These are phyloP conservation scores for Debaryomyces robertsiae DNA, from an alignment of 1,139 yeast species.

Conservation along the genomic window DNA sequence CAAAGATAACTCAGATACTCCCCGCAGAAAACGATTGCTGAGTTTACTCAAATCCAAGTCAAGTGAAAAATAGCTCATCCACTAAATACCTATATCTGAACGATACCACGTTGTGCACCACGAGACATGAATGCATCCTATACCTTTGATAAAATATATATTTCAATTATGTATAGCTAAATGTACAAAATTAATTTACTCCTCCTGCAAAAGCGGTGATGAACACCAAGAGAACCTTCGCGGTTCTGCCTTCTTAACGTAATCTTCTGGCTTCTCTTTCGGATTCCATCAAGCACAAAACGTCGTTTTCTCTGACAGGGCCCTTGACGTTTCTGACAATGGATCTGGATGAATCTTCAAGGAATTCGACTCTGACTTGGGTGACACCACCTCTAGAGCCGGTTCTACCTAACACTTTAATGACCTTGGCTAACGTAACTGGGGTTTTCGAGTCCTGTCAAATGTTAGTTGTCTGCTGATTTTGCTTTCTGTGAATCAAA, in stretches of 20 bases:
- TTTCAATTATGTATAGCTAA: conserved; percentile 11
- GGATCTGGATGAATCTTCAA: conserved; percentile 97
- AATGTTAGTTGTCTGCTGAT: conserved; percentile 8
- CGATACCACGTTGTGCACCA: background rate
- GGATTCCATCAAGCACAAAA: conserved; percentile 98
- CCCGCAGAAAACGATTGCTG: conserved; percentile 7
- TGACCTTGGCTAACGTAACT: conserved; percentile 98
- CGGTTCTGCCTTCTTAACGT: conserved; percentile 32
- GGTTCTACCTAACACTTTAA: conserved; percentile 99
- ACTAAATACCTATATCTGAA: background rate
- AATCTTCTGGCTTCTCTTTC: conserved; percentile 97
- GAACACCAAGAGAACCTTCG: too few species aligned
- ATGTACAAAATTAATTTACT: conserved; percentile 11
- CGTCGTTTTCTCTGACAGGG: conserved; percentile 99
- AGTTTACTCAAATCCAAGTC: conserved; percentile 1
- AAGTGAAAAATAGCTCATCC: background rate
- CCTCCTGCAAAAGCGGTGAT: background rate
- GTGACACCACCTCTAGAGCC: conserved; percentile 99
- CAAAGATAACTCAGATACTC: conserved; percentile 2
- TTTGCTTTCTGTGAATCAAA: background rate
- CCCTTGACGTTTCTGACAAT: conserved; percentile 99
- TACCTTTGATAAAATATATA: conserved; percentile 7
- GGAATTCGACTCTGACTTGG: conserved; percentile 99
- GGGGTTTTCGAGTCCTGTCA: conserved; percentile 81
- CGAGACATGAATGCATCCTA: conserved; percentile 5